Evolutionary conservation across 495 filamentous ascomycete species (phyloP), one percentile per base, ranked within the genome.

Genomic region (Echria macrotheca): DNA sequence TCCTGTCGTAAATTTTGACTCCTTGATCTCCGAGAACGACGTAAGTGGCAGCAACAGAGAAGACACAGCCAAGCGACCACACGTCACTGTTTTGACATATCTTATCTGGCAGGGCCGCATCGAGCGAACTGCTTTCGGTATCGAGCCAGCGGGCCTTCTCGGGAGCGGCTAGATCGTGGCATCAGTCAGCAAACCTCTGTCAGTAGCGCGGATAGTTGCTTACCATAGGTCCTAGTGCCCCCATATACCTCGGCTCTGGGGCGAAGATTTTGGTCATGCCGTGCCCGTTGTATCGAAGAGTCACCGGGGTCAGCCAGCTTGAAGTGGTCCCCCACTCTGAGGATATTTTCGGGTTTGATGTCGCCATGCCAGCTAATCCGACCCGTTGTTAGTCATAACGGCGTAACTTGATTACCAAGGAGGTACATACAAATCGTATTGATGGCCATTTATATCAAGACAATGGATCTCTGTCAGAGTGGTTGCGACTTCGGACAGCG

Each of bases 341-440:
- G 47, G 25, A 71, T 69, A 29, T 71, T 71, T 44, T 63, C 65
- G 17, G 68, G 68, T 36, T 69, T 71, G 52, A 71, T 66, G 36
- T 71, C 67, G 31, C 54, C 50, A 50, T 71, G 68, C 63, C 63
- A 70, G 5, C 64, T 70, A 29, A 15, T 14, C 22, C 3, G n/a
- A n/a, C 15, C 4, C 1, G n/a, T 17, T 14, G 41, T 44, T 23
- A 44, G 41, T 15, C 9, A 25, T n/a, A 23, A 11, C 3, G 12
- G 9, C 3, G 3, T 42, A 10, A 42, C 2, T 22, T 7, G 2
- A 8, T 24, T 42, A 1, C 1, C 18, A 9, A 9, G 10, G 11
- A n/a, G 10, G n/a, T 14, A n/a, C 44, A 32, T 24, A 47, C 44
- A 47, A 35, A 18, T 47, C 17, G 17, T 47, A 47, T 22, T 47